These are phyloP conservation scores for Cladophialophora bantiana DNA, from an alignment of 2,329 filamentous ascomycete genomes.

Conservation along the genomic window DNA sequence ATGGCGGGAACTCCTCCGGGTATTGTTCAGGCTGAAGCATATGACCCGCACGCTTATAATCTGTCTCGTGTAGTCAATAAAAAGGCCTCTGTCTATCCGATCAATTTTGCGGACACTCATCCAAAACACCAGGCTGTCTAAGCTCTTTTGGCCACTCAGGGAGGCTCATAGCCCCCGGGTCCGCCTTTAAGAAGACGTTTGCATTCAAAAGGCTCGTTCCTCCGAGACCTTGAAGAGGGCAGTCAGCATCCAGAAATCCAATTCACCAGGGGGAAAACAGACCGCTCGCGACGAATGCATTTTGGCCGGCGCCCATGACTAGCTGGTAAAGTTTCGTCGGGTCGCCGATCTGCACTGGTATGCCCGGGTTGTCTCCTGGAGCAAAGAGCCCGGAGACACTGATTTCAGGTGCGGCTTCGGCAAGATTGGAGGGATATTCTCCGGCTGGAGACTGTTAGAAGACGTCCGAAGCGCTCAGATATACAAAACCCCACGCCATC, in stretches of 20 bases:
- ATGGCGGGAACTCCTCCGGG: slow-evolving; percentile 22
- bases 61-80: not conserved
- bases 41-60: slow-evolving; percentile 15
- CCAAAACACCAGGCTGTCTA: slow-evolving; percentile 6
- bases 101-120: slow-evolving; percentile 8
- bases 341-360: slow-evolving; percentile 31
- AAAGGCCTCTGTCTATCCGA: not conserved
- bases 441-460: slow-evolving; percentile 34
- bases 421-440: slow-evolving; percentile 43
- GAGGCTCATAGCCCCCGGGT: slow-evolving; percentile 27
- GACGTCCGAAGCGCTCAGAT: not conserved
- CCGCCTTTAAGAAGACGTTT: slow-evolving; percentile 44
- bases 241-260: not conserved
- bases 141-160: slow-evolving; percentile 19
- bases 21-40: slow-evolving; percentile 25
- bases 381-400: slow-evolving; percentile 37
- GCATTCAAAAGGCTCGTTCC: slow-evolving; percentile 45
- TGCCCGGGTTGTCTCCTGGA: slow-evolving; percentile 6
- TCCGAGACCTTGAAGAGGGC: slow-evolving; percentile 40
- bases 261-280: not conserved
- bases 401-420: slow-evolving; percentile 40
- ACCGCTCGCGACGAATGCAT: slow-evolving; percentile 43
- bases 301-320: slow-evolving; percentile 42
- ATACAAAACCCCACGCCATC: slow-evolving; percentile 12
- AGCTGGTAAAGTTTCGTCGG: slow-evolving; percentile 44